Percentiles rank a stretch among this genome's conserved stretches.
These are phyloP conservation scores for Talaromyces albobiverticillius DNA, from an alignment of 2,329 filamentous ascomycete genomes.

Conservation along the genomic window DNA sequence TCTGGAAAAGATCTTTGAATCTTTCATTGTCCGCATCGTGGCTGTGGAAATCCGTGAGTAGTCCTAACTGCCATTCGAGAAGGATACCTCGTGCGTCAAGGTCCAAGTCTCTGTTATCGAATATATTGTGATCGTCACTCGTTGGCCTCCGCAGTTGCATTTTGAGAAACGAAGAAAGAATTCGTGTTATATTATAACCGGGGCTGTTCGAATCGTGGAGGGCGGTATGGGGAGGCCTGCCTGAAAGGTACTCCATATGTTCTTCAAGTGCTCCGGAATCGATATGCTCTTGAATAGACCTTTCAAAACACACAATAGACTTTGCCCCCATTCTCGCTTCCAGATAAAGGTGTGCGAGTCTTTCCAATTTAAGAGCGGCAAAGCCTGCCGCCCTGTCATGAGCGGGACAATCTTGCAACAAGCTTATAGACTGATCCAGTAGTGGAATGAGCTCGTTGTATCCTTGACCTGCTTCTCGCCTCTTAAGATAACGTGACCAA, in stretches of 20 bases:
- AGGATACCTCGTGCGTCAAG: constrained; percentile 27
- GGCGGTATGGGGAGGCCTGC: constrained; percentile 24
- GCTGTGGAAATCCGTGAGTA: constrained; percentile 31
- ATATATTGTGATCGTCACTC: constrained; percentile 24
- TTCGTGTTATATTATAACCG: constrained; percentile 36
- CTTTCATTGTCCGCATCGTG: constrained; percentile 26
- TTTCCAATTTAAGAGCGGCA: constrained; percentile 44
- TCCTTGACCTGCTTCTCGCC: constrained; percentile 34
- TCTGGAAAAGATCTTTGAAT: constrained; percentile 26
- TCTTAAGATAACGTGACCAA: constrained; percentile 46
- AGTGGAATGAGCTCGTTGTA: constrained; percentile 35
- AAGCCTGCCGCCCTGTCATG: constrained; percentile 37
- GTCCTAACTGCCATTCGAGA: constrained; percentile 37
- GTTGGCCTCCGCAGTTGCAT: constrained; percentile 31
- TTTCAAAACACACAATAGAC: constrained; percentile 35
- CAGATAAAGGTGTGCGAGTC: constrained; percentile 40
- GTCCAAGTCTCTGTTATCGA: constrained; percentile 30
- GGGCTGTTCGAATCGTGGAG: constrained; percentile 34
- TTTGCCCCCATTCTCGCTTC: constrained; percentile 34
- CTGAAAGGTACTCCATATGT: constrained; percentile 24
- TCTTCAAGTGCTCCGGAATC: constrained; percentile 33
- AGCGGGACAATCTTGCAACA: constrained; percentile 33
- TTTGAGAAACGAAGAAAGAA: constrained; percentile 35
- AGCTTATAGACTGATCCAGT: constrained; percentile 39
- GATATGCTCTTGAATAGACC: constrained; percentile 42